Evolutionary conservation across 2,329 filamentous ascomycete genomes (phyloP), one percentile per base, ranked within the genome.

Genomic region (Monilinia fructigena): DNA sequence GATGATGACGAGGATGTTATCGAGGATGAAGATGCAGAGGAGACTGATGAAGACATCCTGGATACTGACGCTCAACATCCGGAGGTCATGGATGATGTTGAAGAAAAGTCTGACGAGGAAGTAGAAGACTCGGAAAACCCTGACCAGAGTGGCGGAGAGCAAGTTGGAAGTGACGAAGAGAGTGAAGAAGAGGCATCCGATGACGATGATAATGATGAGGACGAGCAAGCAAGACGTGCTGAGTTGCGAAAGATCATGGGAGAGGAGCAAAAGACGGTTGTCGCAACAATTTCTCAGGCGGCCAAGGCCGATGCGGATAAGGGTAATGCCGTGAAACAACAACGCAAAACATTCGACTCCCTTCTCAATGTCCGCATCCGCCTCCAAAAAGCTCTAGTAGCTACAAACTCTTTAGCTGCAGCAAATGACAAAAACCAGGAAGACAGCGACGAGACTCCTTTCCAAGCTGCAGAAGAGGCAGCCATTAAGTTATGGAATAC

Each of bases 301-400:
- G 87, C 87, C 63, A 88, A 89, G 74, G 86, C 86, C 63, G 95
- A 98, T 75, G 87, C 90, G 5, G 86, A 89, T 53, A 98, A 98
- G 78, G 95, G 95, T 16, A 80, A 85, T 65, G 94, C 94, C 0
- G 91, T 99, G 48, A 94, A 93, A 73, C 82, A 88, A 66, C 95
- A 99, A 79, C 87, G 93, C 62, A 89, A 89, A 69, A 87, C 89
- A 0, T 99, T 97, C 74, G 94, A 98, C 72, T 86, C 91, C 0
- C 85, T 98, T 0, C 84, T 99, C 42, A 96, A 97, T 78, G 85
- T 93, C 18, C 88, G 95, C 26, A 97, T 99, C 75, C 91, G 94
- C 68, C 80, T 99, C 23, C 96, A 99, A 77, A 98, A 97, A 77
- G 92, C 91, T 1, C 80, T 99, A 18, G 85, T 95, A 20, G 89